Conservation (phyloP, 495 filamentous ascomycete species). For the Aspergillus nidulans region DNA sequence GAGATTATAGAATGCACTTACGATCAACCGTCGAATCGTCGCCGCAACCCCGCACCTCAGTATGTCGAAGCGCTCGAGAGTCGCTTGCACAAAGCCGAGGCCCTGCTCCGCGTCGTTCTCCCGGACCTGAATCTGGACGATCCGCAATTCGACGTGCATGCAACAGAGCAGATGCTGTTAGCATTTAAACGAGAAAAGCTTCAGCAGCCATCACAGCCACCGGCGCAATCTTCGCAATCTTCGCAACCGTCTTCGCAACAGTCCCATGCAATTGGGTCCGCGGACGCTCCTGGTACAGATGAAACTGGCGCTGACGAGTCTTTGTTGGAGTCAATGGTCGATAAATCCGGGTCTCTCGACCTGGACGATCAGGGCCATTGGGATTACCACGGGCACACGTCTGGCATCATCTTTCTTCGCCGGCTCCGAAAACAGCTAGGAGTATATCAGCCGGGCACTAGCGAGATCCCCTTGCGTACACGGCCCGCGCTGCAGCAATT, state of each 20-base stretch:
- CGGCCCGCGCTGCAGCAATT: slow-evolving; percentile 43
- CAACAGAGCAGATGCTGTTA: slow-evolving; percentile 46
- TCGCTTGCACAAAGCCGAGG: slow-evolving; percentile 78
- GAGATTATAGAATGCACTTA: slow-evolving; percentile 79
- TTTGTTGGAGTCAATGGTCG: slow-evolving; percentile 90
- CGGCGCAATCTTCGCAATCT: too few species aligned
- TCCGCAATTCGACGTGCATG: slow-evolving; percentile 67
- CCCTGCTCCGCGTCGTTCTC: slow-evolving; percentile 70
- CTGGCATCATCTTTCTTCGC: slow-evolving; percentile 79
- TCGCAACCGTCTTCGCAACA: neutral
- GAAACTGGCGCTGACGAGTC: slow-evolving; percentile 56
- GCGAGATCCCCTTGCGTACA: slow-evolving; percentile 40
- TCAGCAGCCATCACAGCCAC: slow-evolving; percentile 11
- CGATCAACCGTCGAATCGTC: slow-evolving; percentile 93
- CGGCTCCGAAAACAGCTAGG: slow-evolving; percentile 73
- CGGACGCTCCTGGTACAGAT: slow-evolving; percentile 21
- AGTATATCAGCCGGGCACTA: slow-evolving; percentile 42
- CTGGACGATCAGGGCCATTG: slow-evolving; percentile 87
- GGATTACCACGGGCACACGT: slow-evolving; percentile 94
- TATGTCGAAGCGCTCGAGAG: slow-evolving; percentile 90
- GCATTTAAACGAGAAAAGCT: slow-evolving; percentile 26
- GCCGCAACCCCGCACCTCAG: slow-evolving; percentile 90
- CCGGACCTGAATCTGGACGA: slow-evolving; percentile 84
- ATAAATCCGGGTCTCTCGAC: slow-evolving; percentile 82
- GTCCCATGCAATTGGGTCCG: slow-evolving; percentile 8